Evolutionary conservation across 768 basidiomycete species (phyloP), one percentile per base, ranked within the genome.

Genomic region (Cystofilobasidium macerans): DNA sequence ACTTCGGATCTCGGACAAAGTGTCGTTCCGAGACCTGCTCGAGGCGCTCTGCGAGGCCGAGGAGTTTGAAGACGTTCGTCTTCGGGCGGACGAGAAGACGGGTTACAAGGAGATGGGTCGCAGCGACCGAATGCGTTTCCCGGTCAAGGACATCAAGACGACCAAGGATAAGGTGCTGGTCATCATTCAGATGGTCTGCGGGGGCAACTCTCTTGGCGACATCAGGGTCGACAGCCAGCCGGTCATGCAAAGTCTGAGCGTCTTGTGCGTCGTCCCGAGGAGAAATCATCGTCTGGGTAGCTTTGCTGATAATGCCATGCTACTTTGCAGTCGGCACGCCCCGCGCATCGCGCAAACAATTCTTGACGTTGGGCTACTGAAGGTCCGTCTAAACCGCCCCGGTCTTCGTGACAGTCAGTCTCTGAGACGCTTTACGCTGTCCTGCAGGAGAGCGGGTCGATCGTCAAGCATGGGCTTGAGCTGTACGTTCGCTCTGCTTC

Each of bases 151-250:
- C 6, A 38, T 68, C 40, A 60, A 62, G 54, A 35, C 38, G 24
- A 67, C 65, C 14, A 61, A 57, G 57, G 67, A 68, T 45, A 68
- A 68, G 62, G 58, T 68, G 9, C 57, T 62, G 35, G 48, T 68
- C 13, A 9, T 68, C 26, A 47, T 68, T n/a, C 67, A 68, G 38
- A 61, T 59, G 24, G 43, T 38, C 14, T 67, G 65, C 33, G 59
- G 47, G 1, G 60, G 60, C 24, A 56, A 58, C 9, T 35, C 67
- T 11, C 56, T 68, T 13, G 12, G 56, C 7, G 62, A 68, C n/a
- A 38, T 58, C 43, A 62, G 63, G 30, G 36, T 36, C 24, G 56
- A 53, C n/a, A 53, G 45, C 26, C 67, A 62, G 14, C 30, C 47
- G 16, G 18, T 40, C 33, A 48, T 63, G 42, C 56, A 68, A 30